A percentile compares a stretch with the other conserved stretches of the same genome.
These are phyloP conservation scores for Backusella mclennaniae DNA, from an alignment of 192 early-diverging fungal species.

Conservation along the genomic window DNA sequence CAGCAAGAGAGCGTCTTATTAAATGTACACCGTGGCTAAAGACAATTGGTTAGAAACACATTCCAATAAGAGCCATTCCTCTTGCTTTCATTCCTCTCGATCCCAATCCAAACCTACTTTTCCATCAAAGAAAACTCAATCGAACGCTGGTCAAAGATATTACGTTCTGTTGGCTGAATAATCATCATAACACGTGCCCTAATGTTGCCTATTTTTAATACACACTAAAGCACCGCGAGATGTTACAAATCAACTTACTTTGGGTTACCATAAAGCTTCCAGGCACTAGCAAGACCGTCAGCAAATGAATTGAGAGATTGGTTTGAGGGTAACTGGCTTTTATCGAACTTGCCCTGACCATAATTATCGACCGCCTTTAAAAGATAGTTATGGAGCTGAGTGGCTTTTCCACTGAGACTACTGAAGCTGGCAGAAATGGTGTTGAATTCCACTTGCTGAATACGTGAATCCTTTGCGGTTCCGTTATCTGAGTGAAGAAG, in stretches of 20 bases:
- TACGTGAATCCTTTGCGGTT: conserved; percentile 41
- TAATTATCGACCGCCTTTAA: conserved; percentile 45
- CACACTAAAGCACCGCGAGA: background rate
- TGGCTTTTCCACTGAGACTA: conserved; percentile 70
- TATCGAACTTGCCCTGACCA: conserved; percentile 31
- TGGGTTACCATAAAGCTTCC: conserved; percentile 58
- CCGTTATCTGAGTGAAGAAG: conserved; percentile 66
- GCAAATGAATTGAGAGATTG: conserved; percentile 68
- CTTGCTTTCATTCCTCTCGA: background rate
- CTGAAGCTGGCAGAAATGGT: conserved; percentile 94
- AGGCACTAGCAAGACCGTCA: conserved; percentile 71
- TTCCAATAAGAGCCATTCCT: background rate
- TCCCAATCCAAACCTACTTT: conserved; percentile 25
- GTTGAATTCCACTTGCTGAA: conserved; percentile 96
- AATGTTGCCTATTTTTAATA: background rate
- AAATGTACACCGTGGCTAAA: conserved; percentile 59
- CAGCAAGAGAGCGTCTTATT: conserved; percentile 63
- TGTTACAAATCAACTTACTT: conserved; percentile 30
- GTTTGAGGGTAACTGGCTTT: conserved; percentile 61
- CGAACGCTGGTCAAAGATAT: conserved; percentile 90
- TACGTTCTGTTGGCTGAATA: conserved; percentile 90
- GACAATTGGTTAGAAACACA: conserved; percentile 11
- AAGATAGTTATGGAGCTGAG: conserved; percentile 74
- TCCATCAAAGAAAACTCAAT: conserved; percentile 79
- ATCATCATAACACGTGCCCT: conserved; percentile 84